Percentiles rank a stretch among this genome's conserved stretches.
phyloP scores from a whole-genome alignment of 805 yeast species.

The Kuraishia molischiana region DNA sequence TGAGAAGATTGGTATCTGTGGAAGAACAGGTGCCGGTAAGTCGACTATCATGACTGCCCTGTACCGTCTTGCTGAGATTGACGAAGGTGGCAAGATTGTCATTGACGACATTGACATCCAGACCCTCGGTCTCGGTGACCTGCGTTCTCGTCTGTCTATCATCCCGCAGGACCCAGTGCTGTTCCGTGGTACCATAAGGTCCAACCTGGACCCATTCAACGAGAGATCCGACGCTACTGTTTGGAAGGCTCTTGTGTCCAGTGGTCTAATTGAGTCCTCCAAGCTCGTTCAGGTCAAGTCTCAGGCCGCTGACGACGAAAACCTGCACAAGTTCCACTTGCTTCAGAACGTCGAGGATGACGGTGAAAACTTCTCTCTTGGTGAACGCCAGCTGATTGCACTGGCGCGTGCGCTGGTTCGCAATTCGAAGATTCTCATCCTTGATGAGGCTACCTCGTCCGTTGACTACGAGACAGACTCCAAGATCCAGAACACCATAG shows the following conservation, averaged over 20 bases:
- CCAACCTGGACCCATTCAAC: conserved; percentile 62
- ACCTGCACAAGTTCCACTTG: conserved; percentile 50
- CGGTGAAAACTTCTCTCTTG: conserved; percentile 61
- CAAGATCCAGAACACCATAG: conserved; percentile 51
- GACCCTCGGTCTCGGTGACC: conserved; percentile 38
- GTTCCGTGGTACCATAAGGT: conserved; percentile 76
- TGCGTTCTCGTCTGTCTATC: conserved; percentile 51
- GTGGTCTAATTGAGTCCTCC: conserved; percentile 39
- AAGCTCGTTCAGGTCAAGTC: conserved; percentile 31
- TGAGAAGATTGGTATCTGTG: conserved; percentile 79
- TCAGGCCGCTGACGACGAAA: conserved; percentile 29
- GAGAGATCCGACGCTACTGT: conserved; percentile 37
- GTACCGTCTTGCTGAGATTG: conserved; percentile 43
- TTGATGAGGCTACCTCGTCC: conserved; percentile 73
- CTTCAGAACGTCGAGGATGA: conserved; percentile 54
- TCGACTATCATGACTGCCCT: conserved; percentile 58
- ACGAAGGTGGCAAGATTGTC: conserved; percentile 31
- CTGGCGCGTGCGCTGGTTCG: conserved; percentile 66
- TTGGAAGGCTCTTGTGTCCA: conserved; percentile 50
- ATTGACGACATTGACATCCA: conserved; percentile 52
- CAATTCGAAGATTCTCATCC: conserved; percentile 44
- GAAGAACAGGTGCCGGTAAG: conserved; percentile 87
- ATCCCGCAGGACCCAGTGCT: conserved; percentile 86
- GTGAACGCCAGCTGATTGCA: conserved; percentile 63
- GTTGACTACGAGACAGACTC: conserved; percentile 69